Percentiles rank a stretch among this genome's conserved stretches.
phyloP scores from a whole-genome alignment of 495 filamentous ascomycete genomes.

The Corynascus novoguineensis region DNA sequence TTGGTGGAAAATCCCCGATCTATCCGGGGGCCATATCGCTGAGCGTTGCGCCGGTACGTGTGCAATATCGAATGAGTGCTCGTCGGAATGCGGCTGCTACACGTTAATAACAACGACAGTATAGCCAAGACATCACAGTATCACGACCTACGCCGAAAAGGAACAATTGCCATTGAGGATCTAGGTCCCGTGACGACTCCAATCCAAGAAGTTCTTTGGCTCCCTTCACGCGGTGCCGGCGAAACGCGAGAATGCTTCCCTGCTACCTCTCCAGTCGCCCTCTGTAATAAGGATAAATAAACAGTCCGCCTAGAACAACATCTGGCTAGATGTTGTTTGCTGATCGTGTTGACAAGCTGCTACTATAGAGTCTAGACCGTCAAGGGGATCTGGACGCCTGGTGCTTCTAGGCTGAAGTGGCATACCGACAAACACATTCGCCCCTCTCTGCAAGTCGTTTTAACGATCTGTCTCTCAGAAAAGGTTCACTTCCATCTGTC shows the following conservation, averaged over 20 bases:
- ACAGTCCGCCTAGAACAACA: no score
- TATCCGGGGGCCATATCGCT: background rate
- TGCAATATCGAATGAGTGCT: background rate
- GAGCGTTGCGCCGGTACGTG: background rate
- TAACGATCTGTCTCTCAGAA: no score
- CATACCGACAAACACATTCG: no score
- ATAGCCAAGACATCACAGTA: background rate
- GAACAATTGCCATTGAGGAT: background rate
- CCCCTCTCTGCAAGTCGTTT: no score
- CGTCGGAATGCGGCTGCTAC: background rate
- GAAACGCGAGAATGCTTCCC: no score
- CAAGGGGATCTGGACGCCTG: no score
- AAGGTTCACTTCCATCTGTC: background rate
- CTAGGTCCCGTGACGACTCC: background rate
- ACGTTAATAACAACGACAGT: background rate
- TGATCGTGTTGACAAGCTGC: background rate
- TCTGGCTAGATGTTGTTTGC: background rate
- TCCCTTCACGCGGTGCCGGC: no score
- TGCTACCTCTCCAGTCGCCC: no score
- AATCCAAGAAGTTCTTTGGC: no score
- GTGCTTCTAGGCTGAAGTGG: no score
- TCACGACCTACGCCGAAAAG: background rate
- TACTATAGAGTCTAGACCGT: background rate
- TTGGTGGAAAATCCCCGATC: conserved; percentile 14
- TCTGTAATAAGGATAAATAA: no score